phyloP scores from a whole-genome alignment of 2,329 filamentous ascomycete species.

The Nothopassalora personata region DNA sequence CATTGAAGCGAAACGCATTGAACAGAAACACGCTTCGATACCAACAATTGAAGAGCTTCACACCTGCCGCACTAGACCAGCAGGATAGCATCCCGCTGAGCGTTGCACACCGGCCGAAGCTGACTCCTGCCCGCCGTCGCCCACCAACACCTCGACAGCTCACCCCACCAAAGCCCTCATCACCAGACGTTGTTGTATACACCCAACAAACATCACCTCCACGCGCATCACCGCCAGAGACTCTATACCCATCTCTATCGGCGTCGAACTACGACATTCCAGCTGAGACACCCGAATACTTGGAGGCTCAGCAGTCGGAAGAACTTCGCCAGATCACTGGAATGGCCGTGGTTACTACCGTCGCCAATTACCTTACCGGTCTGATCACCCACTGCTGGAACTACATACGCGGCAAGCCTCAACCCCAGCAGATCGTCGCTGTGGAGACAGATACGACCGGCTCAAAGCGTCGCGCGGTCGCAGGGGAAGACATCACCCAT shows the following conservation, averaged over 20 bases:
- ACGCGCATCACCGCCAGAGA: background rate
- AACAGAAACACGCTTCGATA: background rate
- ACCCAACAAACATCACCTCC: background rate
- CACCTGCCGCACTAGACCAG: background rate
- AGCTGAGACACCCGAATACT: background rate
- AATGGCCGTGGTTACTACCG: background rate
- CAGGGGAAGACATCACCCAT: conserved; percentile 6
- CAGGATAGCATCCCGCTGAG: background rate
- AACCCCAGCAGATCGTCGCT: conserved; percentile 13
- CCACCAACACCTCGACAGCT: background rate
- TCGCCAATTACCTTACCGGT: background rate
- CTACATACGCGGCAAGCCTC: conserved; percentile 1
- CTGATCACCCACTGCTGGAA: background rate
- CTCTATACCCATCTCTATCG: background rate
- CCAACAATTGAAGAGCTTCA: background rate
- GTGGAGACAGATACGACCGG: conserved; percentile 10
- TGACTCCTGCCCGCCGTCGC: background rate
- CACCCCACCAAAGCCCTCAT: background rate
- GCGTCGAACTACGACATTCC: background rate
- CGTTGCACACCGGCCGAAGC: background rate
- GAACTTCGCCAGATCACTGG: background rate
- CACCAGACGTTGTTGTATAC: background rate
- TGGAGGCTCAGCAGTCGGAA: background rate
- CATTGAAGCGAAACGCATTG: background rate
- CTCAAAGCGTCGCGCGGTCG: conserved; percentile 17